Base-by-base conservation (phyloP, 257 asterid species). In the Lycium barbarum region DNA sequence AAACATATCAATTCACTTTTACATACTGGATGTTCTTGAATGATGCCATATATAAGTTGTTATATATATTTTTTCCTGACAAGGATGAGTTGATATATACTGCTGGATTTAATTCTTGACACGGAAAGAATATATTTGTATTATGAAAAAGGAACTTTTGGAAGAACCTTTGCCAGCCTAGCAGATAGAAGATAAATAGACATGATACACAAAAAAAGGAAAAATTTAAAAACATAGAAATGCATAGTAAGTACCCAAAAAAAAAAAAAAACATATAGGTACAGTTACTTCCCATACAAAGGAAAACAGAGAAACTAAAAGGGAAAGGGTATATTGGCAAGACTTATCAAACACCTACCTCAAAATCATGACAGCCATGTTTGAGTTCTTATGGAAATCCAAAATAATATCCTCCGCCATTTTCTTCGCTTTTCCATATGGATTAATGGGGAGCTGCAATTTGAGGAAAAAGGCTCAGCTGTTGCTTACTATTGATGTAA, bases 401-500 rank as follows among this genome's bases (percentile, higher is more conserved):
- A 95, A 90, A 86, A 95, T 94, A 49, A 95, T 94, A 90, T 95
- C 99, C 88, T 95, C 99, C 4, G 99, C 98, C 99, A 95, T 95
- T 89, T 95, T 95, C 94, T 95, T 95, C 87, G 99, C 99, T 90
- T 95, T 94, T 66, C 99, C 98, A 85, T 95, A 95, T 22, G 99
- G 99, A 88, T 95, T 95, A 82, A 95, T 94, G 47, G 99, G 99
- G 80, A 90, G 83, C 98, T 95, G 91, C 88, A 90, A 7, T 53
- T 79, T 35, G 76, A 40, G 20, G 17, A 79, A 79, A 72, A 82
- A 67, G 82, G 10, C 76, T 57, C 87, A 87, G 85, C 40, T 80
- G 54, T 40, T 72, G 20, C 49, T 47, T 17, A 2, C 65, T 62
- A 74, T 22, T 74, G 62, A 49, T 14, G 18, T 20, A 22, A 49